Percentiles rank a stretch among this genome's conserved stretches.
These are phyloP conservation scores for Sphagnum contortum DNA, from an alignment of 225 moss, liverwort and hornwort species.

Conservation along the genomic window DNA sequence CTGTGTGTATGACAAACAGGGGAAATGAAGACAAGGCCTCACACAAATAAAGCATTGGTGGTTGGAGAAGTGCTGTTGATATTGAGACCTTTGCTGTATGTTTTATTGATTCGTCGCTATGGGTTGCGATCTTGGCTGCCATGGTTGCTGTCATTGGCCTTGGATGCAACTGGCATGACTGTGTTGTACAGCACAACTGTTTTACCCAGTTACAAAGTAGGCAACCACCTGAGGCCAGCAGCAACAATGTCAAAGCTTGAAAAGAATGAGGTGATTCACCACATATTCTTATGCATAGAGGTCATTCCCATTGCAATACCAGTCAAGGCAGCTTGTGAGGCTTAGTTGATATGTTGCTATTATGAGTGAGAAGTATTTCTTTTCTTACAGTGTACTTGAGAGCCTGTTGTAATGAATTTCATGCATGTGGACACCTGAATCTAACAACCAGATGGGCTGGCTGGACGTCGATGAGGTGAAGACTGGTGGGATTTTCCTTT, in stretches of 20 bases:
- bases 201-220: conserved; percentile 18
- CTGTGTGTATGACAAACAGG: conserved; percentile 2
- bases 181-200: conserved; percentile 56
- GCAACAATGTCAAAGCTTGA: conserved; percentile 39
- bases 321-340: too few species aligned
- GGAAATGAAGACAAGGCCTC: conserved; percentile 23
- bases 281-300: too few species aligned
- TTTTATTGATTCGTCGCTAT: conserved; percentile 68
- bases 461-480: too few species aligned
- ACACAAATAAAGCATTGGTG: conserved; percentile 32
- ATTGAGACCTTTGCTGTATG: conserved; percentile 76
- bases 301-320: too few species aligned
- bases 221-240: conserved; percentile 12
- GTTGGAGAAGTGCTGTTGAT: conserved; percentile 76
- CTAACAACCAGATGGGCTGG: too few species aligned
- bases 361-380: too few species aligned
- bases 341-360: too few species aligned
- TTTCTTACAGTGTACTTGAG: too few species aligned
- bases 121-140: conserved; percentile 92
- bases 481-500: too few species aligned
- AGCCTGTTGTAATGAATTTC: too few species aligned
- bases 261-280: conserved; percentile 54
- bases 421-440: too few species aligned
- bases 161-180: conserved; percentile 80
- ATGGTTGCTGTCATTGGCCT: conserved; percentile 76